These are phyloP conservation scores for Penicillium sumatraense DNA, from an alignment of 2,329 filamentous ascomycete genomes.

Conservation along the genomic window DNA sequence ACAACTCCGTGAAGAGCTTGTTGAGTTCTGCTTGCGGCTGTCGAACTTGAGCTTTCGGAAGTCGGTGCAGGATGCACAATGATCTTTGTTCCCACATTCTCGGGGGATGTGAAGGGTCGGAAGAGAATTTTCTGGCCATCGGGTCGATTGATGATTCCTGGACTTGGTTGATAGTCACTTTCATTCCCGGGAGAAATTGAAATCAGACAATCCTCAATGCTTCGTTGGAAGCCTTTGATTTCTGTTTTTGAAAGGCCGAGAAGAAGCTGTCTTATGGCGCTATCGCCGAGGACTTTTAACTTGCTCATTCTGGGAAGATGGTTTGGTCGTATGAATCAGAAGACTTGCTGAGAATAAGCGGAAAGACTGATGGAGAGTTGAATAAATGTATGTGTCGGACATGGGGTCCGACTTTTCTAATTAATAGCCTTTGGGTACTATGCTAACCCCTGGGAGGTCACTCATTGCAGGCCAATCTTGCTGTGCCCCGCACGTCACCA, in stretches of 20 bases:
- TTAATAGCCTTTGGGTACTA: neutral
- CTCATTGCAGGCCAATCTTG: no score
- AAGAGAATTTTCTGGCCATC: conserved; percentile 20
- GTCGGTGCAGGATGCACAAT: conserved; percentile 11
- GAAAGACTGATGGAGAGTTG: neutral
- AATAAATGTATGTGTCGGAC: neutral
- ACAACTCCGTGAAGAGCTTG: conserved; percentile 24
- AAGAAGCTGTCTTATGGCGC: neutral
- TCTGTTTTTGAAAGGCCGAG: neutral
- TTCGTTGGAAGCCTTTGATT: neutral
- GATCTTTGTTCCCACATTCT: conserved; percentile 17
- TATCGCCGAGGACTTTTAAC: neutral
- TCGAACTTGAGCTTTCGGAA: conserved; percentile 26
- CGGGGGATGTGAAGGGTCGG: conserved; percentile 18
- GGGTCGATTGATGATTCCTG: conserved; percentile 9
- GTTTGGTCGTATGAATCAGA: neutral
- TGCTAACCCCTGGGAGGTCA: no score
- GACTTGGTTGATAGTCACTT: conserved; percentile 1
- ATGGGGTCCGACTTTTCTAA: neutral
- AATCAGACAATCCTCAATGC: neutral
- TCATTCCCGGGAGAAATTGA: neutral
- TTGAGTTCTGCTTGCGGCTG: conserved; percentile 46
- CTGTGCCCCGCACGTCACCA: neutral
- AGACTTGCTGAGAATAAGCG: neutral
- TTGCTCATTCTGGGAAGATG: neutral